These are phyloP conservation scores for Vigna nakashimae DNA, from an alignment of 306 rosid species.

Conservation along the genomic window DNA sequence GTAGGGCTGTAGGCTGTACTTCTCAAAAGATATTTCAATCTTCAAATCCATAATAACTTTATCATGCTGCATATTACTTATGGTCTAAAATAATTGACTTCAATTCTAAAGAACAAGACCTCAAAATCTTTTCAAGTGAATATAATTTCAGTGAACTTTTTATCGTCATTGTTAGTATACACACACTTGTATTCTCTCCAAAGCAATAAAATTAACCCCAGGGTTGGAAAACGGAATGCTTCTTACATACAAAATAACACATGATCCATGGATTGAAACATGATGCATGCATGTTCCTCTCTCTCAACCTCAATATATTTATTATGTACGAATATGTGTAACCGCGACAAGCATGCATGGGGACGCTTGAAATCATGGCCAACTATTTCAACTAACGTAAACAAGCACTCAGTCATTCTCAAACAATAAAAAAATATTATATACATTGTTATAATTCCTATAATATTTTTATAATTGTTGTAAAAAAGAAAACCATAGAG, in stretches of 20 bases:
- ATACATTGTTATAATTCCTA: not conserved
- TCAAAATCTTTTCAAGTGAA: no score
- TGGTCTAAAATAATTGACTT: no score
- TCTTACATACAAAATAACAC: conserved; percentile 7
- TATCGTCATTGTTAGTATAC: no score
- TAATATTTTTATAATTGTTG: not conserved
- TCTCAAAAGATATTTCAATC: no score
- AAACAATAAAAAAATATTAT: not conserved
- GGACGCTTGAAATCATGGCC: not conserved
- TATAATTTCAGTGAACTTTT: no score
- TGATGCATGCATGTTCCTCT: conserved; percentile 29
- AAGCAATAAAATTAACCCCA: no score
- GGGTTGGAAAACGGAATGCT: conserved; percentile 12
- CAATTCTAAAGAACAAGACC: no score
- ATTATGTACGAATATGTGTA: not conserved
- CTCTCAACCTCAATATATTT: not conserved
- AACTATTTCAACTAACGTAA: conserved; percentile 1
- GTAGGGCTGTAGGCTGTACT: no score
- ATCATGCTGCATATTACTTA: no score
- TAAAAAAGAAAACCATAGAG: not conserved
- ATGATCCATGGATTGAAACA: conserved; percentile 31
- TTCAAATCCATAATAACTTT: no score
- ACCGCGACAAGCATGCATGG: not conserved
- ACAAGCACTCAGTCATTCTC: not conserved
- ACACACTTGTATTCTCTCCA: no score